A percentile compares a stretch with the other conserved stretches of the same genome.
Conservation (phyloP, 169 alveolate species). For the Plasmodium cynomolgi region DNA sequence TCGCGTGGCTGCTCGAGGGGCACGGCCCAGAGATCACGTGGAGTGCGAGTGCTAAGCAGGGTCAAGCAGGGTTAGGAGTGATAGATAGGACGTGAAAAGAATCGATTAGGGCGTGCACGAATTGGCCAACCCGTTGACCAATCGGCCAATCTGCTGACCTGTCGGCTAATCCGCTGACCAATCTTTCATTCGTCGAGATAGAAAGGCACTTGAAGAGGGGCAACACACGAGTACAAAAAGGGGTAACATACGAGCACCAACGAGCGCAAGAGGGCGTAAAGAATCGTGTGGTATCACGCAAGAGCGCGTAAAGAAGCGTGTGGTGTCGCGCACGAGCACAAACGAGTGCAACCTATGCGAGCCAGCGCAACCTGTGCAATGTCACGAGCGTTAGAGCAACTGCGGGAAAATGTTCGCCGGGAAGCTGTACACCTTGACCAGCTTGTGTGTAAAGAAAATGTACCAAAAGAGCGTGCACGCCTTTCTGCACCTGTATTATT, state of each 20-base stretch:
- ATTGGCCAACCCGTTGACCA: background rate
- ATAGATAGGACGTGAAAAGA: background rate
- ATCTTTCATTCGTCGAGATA: background rate
- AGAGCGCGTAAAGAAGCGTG: background rate
- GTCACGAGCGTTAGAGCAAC: background rate
- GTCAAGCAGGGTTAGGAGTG: background rate
- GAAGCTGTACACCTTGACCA: background rate
- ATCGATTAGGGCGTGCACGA: background rate
- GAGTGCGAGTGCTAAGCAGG: background rate
- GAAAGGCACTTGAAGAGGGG: background rate
- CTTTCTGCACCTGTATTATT: constrained; percentile 2
- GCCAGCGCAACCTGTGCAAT: background rate
- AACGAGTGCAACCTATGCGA: background rate
- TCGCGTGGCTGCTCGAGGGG: background rate
- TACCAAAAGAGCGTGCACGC: background rate
- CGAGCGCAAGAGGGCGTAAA: background rate
- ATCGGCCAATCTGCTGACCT: background rate
- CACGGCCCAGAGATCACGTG: background rate
- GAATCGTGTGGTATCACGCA: too few relatives aligned
- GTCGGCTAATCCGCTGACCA: background rate
- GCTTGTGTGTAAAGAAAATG: background rate
- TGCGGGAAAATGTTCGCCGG: background rate
- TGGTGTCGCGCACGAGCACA: background rate
- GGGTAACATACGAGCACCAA: background rate
- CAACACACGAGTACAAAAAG: background rate